Conservation (phyloP, 78 protist genomes). For the Mantamonas sphyraenae region DNA sequence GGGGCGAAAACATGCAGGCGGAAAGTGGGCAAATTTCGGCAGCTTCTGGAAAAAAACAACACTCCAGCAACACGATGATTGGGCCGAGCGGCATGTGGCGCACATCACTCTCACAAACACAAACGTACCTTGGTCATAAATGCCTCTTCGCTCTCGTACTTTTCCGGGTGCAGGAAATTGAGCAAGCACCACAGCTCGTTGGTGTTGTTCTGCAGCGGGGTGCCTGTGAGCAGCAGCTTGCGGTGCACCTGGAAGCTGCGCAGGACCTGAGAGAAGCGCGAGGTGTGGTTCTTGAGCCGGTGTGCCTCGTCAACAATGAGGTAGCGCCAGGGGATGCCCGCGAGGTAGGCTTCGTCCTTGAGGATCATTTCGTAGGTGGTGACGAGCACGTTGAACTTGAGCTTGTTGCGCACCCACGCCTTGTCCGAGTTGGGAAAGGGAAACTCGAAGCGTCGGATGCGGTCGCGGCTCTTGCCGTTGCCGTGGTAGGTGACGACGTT, state of each 20-base stretch:
- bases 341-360: conserved; percentile 2
- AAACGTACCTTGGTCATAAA: no score
- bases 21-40: no score
- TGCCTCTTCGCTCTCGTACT: no score
- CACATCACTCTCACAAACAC: no score
- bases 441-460: conserved; percentile 23
- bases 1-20: no score
- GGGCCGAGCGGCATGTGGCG: no score
- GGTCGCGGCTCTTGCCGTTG: conserved; percentile 9
- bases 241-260: conserved; percentile 31
- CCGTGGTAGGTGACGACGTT: conserved; percentile 54
- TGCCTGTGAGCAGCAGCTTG: conserved; percentile 70
- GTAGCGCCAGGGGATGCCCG: not conserved
- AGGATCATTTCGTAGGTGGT: conserved; percentile 47
- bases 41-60: no score
- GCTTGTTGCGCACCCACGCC: no score
- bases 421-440: no score
- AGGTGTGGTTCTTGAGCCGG: not conserved
- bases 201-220: conserved; percentile 85
- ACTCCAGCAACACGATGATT: no score
- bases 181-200: conserved; percentile 78
- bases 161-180: conserved; percentile 58
- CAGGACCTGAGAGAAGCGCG: conserved; percentile 44
- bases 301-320: not conserved
- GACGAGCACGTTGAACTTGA: conserved; percentile 31